Evolutionary conservation across 805 yeast genomes (phyloP).

Genomic region (Naumovozyma dairenensis): DNA sequence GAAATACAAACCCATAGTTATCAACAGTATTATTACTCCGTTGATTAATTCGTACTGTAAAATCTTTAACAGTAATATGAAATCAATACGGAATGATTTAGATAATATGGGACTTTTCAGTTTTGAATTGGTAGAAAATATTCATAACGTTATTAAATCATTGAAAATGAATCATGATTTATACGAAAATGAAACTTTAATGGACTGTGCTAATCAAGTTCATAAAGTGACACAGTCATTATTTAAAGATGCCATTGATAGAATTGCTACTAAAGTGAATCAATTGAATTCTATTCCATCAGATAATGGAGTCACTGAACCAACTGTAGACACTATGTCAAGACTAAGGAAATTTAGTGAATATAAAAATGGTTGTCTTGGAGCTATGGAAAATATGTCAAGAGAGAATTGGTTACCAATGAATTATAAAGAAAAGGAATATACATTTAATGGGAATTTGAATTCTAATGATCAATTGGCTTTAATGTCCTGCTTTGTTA

Average conservation of each 20-base stretch:
- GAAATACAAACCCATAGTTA: slow-evolving; percentile 21
- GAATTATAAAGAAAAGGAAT: slow-evolving; percentile 32
- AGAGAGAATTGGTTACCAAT: slow-evolving; percentile 55
- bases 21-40: slow-evolving; percentile 28
- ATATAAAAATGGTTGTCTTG: slow-evolving; percentile 40
- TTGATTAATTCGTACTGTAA: slow-evolving; percentile 32
- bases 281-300: slow-evolving; percentile 42
- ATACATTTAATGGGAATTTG: slow-evolving; percentile 11
- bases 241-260: slow-evolving; percentile 48
- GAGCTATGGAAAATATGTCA: slow-evolving; percentile 40
- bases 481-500: slow-evolving; percentile 53
- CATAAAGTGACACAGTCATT: slow-evolving; percentile 30
- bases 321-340: slow-evolving; percentile 64
- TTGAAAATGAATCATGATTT: slow-evolving; percentile 22
- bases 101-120: slow-evolving; percentile 42
- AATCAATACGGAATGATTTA: slow-evolving; percentile 33
- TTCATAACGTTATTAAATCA: slow-evolving; percentile 29
- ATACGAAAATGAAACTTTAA: slow-evolving; percentile 15
- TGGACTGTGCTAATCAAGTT: slow-evolving; percentile 19
- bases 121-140: slow-evolving; percentile 50
- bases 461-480: slow-evolving; percentile 30
- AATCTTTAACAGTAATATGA: slow-evolving; percentile 32
- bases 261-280: slow-evolving; percentile 43
- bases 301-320: slow-evolving; percentile 63
- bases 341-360: slow-evolving; percentile 56